phyloP scores from a whole-genome alignment of 2,329 filamentous ascomycete species.

The Fusarium anguioides region DNA sequence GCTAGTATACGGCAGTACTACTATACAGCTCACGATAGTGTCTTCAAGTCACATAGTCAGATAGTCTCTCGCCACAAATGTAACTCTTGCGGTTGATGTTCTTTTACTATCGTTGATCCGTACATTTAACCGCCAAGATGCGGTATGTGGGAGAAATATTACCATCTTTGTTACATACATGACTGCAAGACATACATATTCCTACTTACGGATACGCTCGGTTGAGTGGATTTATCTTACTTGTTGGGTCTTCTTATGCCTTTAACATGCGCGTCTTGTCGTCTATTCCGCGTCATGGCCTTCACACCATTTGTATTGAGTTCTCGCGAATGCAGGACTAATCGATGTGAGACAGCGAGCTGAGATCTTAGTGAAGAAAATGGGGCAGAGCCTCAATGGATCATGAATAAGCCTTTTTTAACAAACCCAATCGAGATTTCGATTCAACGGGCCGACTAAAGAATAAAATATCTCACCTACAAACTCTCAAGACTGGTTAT shows the following conservation, averaged over 20 bases:
- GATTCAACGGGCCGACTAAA: background rate
- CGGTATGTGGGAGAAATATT: background rate
- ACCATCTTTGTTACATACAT: background rate
- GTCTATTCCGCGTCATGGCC: slow-evolving; percentile 18
- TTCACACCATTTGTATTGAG: slow-evolving; percentile 5
- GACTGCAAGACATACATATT: background rate
- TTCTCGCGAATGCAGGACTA: slow-evolving; percentile 16
- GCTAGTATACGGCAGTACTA: background rate
- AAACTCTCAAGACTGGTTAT: too few relatives aligned
- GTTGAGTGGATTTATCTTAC: background rate
- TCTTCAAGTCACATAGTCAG: too few relatives aligned
- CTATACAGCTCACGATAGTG: too few relatives aligned
- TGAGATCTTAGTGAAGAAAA: slow-evolving; percentile 4
- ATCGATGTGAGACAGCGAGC: background rate
- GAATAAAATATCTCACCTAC: background rate
- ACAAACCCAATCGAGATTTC: background rate
- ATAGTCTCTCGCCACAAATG: too few relatives aligned
- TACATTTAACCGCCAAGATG: background rate
- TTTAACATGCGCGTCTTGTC: slow-evolving; percentile 9
- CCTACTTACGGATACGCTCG: background rate
- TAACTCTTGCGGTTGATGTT: background rate
- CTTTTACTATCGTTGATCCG: background rate
- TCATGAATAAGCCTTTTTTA: background rate
- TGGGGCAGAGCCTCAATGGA: slow-evolving; percentile 5
- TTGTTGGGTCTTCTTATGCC: background rate